Evolutionary conservation across 805 yeast genomes (phyloP).

Genomic region (Middelhovenomyces tepae): DNA sequence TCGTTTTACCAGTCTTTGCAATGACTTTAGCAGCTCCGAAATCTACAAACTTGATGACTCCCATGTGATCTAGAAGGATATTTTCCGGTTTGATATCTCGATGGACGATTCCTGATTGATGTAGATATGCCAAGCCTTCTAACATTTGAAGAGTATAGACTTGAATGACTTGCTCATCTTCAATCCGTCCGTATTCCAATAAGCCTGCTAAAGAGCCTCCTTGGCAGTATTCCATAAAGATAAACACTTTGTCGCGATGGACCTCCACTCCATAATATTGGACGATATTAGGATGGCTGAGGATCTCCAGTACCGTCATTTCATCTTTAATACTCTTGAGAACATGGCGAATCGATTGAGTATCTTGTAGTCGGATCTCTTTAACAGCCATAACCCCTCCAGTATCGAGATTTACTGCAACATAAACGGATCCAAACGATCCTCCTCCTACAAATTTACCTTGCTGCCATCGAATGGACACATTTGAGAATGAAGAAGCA

Average conservation of each 20-base stretch:
- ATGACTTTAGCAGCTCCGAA: conserved; percentile 94
- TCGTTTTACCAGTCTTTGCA: conserved; percentile 29
- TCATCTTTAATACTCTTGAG: conserved; percentile 90
- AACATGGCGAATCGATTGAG: conserved; percentile 72
- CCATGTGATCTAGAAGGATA: conserved; percentile 79
- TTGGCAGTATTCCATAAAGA: conserved; percentile 96
- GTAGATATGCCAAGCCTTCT: conserved; percentile 91
- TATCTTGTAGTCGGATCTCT: conserved; percentile 84
- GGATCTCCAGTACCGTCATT: conserved; percentile 91
- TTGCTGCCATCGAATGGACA: conserved; percentile 95
- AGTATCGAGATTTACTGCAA: conserved; percentile 85
- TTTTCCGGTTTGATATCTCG: conserved; percentile 96
- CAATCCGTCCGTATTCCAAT: conserved; percentile 86
- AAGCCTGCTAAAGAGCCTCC: conserved; percentile 86
- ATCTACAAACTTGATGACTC: conserved; percentile 91
- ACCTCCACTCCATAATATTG: conserved; percentile 97
- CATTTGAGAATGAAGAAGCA: conserved; percentile 82
- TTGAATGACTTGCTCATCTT: conserved; percentile 88
- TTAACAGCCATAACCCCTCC: conserved; percentile 97
- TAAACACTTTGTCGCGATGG: conserved; percentile 87
- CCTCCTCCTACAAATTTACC: conserved; percentile 93
- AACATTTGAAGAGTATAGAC: conserved; percentile 85
- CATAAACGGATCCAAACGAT: conserved; percentile 87
- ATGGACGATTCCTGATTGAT: conserved; percentile 92
- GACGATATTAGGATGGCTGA: conserved; percentile 93